Percentiles rank a stretch among this genome's conserved stretches.
These are phyloP conservation scores for Grigorovia jiainica DNA, from an alignment of 805 yeast species.

Conservation along the genomic window DNA sequence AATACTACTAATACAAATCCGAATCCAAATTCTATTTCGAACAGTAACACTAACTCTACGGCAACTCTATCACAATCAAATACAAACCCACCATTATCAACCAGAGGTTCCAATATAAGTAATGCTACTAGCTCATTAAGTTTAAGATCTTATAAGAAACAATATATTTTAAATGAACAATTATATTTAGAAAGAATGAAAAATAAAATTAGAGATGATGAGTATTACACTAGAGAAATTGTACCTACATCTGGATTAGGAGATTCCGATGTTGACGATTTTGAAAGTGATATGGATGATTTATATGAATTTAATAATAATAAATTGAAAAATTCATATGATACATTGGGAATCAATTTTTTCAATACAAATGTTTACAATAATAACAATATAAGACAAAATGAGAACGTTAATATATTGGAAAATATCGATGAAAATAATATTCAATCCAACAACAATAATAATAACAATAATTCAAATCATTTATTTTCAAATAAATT, in stretches of 20 bases:
- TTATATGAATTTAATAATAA: slow-evolving; percentile 14
- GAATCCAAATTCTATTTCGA: neutral
- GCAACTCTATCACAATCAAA: neutral
- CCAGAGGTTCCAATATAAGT: neutral
- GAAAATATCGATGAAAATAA: neutral
- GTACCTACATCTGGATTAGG: slow-evolving; percentile 23
- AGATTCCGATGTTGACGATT: slow-evolving; percentile 25
- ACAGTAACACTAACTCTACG: neutral
- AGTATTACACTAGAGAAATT: slow-evolving; percentile 58
- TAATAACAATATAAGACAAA: neutral
- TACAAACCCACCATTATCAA: neutral
- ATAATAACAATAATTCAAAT: slow-evolving; percentile 1
- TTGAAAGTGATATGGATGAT: slow-evolving; percentile 5
- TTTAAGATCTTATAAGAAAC: slow-evolving; percentile 16
- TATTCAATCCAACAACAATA: slow-evolving; percentile 1
- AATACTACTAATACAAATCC: too few relatives aligned
- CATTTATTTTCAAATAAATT: neutral
- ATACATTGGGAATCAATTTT: slow-evolving; percentile 1
- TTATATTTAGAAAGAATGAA: slow-evolving; percentile 55
- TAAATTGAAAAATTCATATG: slow-evolving; percentile 8
- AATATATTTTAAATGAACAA: slow-evolving; percentile 46
- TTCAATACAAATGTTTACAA: neutral
- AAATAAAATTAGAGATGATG: slow-evolving; percentile 53
- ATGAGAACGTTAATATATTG: too few relatives aligned
- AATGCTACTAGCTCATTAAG: slow-evolving; percentile 2